phyloP scores from a whole-genome alignment of 176 grass and related monocot species.

The Oryza meyeriana region DNA sequence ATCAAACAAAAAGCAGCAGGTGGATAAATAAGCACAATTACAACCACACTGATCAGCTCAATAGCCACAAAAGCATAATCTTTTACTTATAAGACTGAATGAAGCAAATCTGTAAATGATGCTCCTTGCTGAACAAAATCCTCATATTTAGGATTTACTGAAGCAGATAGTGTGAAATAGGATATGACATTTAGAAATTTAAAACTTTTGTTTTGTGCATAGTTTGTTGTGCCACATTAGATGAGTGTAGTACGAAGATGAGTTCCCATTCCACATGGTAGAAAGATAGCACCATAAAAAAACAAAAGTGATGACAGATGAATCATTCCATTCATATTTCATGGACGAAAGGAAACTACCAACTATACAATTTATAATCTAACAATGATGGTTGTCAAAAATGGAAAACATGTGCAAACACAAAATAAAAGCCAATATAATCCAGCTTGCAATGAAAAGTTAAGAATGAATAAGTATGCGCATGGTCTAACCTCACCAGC shows the following conservation, averaged over 20 bases:
- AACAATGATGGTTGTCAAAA: neutral
- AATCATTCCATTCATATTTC: neutral
- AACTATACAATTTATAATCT: constrained; percentile 26
- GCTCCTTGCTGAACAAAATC: neutral
- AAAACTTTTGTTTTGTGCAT: constrained; percentile 6
- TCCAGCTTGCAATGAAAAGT: constrained; percentile 12
- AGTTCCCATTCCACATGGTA: neutral
- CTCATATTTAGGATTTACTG: neutral
- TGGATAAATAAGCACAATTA: neutral
- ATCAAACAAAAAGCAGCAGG: constrained; percentile 23
- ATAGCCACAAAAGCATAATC: constrained; percentile 5
- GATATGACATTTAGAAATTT: neutral
- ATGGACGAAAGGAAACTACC: constrained; percentile 13
- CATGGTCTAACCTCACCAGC: constrained; percentile 82
- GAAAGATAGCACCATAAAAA: constrained; percentile 3
- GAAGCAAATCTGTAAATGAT: constrained; percentile 11
- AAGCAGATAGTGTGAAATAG: neutral
- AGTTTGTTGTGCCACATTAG: neutral
- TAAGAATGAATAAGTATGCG: constrained; percentile 25
- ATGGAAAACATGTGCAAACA: neutral
- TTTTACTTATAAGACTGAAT: constrained; percentile 10
- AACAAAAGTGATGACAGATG: neutral
- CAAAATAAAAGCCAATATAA: constrained; percentile 30
- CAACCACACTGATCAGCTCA: neutral
- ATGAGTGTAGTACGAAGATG: constrained; percentile 3